Evolutionary conservation across 2,329 filamentous ascomycete species (phyloP), one percentile per base, ranked within the genome.

Genomic region (Trichoderma afroharzianum): DNA sequence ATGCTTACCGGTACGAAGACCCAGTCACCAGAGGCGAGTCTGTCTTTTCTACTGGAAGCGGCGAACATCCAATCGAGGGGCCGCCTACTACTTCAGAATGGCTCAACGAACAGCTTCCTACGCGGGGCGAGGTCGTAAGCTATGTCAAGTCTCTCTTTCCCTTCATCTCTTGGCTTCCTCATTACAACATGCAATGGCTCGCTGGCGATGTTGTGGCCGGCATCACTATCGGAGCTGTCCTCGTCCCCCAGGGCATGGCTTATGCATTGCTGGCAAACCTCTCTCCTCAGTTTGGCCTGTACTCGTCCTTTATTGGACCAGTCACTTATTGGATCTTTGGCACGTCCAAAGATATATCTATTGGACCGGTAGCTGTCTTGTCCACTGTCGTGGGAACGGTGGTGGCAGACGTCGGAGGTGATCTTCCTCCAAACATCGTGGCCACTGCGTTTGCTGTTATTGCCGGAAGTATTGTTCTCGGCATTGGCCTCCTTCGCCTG

Each of bases 301-400:
- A 83, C 72, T 96, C 95, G 0, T 98, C 95, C 0, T 98, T 99
- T 79, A 96, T 98, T 88, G 96, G 95, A 64, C 95, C 97, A 18
- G 81, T 97, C 74, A 87, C 97, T 73, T 99, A 99, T 82, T 98
- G 95, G 95, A 92, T 98, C 79, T 98, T 98, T 78, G 96, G 95
- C 39, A 99, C 96, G 0, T 98, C 95, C 15, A 99, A 98, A 80
- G 95, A 99, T 81, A 98, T 99, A 78, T 98, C 95, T 11, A 98
- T 98, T 71, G 95, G 95, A 18, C 95, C 95, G 36, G 96, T 98
- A 63, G 96, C 96, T 47, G 96, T 98, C 75, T 92, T 98, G 88
- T 98, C 95, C 1, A 97, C 93, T 4, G 87, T 99, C 18, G 92
- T 93, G 3, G 96, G 96, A 58, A 92, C 92, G 68, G 90, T 98